Evolutionary conservation across 2,329 filamentous ascomycete species (phyloP).

Genomic region (Penicillium sp.): DNA sequence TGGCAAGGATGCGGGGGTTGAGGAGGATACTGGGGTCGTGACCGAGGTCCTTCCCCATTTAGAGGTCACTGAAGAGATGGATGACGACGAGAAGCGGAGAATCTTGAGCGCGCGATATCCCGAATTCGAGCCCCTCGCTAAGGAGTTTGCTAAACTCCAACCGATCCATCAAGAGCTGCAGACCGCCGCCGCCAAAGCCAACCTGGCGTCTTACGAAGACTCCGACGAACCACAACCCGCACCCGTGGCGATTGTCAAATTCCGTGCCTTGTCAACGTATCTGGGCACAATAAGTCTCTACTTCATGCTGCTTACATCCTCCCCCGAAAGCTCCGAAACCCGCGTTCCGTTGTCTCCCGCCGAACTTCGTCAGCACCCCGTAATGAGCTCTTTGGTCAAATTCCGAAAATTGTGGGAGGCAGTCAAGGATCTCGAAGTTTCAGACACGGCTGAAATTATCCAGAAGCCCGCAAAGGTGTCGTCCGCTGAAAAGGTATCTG

Average conservation of each 20-base stretch:
- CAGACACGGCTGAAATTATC: slow-evolving; percentile 31
- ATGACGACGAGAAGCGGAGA: slow-evolving; percentile 64
- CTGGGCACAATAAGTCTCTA: slow-evolving; percentile 85
- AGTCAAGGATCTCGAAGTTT: slow-evolving; percentile 59
- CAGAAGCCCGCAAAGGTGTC: slow-evolving; percentile 18
- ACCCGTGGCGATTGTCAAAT: slow-evolving; percentile 63
- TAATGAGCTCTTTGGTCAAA: slow-evolving; percentile 79
- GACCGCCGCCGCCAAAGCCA: slow-evolving; percentile 53
- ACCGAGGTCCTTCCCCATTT: slow-evolving; percentile 81
- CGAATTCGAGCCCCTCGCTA: slow-evolving; percentile 79
- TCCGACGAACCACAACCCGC: slow-evolving; percentile 35
- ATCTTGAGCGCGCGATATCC: slow-evolving; percentile 78
- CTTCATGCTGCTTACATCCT: slow-evolving; percentile 83
- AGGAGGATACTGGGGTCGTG: slow-evolving; percentile 53
- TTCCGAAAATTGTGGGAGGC: slow-evolving; percentile 75
- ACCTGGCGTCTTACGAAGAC: slow-evolving; percentile 30
- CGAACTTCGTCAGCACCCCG: slow-evolving; percentile 80
- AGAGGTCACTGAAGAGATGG: slow-evolving; percentile 75
- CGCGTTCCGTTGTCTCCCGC: slow-evolving; percentile 62
- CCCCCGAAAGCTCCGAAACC: slow-evolving; percentile 51
- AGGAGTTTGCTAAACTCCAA: slow-evolving; percentile 71
- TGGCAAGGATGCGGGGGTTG: slow-evolving; percentile 41
- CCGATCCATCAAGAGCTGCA: slow-evolving; percentile 53
- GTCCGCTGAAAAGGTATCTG: slow-evolving; percentile 8
- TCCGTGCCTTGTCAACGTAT: slow-evolving; percentile 77